These are phyloP conservation scores for Scheffersomyces lignicola DNA, from an alignment of 1,139 yeast species.

Conservation along the genomic window DNA sequence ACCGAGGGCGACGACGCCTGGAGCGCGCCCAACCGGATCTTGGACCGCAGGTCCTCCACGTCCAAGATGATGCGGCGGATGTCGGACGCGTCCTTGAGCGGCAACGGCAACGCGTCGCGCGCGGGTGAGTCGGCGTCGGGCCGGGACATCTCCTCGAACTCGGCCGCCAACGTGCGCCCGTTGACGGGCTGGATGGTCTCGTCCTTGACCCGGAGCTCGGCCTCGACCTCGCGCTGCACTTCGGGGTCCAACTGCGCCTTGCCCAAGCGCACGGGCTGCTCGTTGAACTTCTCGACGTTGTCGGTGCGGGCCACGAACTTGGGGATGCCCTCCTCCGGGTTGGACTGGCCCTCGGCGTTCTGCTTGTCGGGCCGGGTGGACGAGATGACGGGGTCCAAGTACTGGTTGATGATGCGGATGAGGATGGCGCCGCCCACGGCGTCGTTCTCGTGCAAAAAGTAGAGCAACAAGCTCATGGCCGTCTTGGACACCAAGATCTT, in stretches of 20 bases:
- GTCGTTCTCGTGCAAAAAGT: constrained; percentile 89
- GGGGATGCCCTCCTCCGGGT: constrained; percentile 65
- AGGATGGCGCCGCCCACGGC: constrained; percentile 88
- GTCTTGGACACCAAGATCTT: constrained; percentile 78
- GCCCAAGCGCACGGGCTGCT: constrained; percentile 78
- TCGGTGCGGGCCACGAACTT: constrained; percentile 51
- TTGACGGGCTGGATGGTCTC: constrained; percentile 43
- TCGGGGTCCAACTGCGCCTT: constrained; percentile 84
- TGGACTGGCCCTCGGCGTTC: constrained; percentile 47
- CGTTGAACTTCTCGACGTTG: constrained; percentile 60
- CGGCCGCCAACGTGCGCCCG: constrained; percentile 47
- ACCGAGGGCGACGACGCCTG: constrained; percentile 91
- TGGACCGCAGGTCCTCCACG: constrained; percentile 79
- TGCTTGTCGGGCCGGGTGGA: constrained; percentile 48
- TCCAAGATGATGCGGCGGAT: constrained; percentile 73
- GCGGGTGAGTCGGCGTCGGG: constrained; percentile 68
- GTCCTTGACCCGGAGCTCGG: constrained; percentile 78
- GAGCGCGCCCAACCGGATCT: constrained; percentile 57
- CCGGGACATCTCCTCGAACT: constrained; percentile 49
- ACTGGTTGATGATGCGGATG: constrained; percentile 82
- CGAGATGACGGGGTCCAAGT: constrained; percentile 68
- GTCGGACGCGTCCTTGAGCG: constrained; percentile 77
- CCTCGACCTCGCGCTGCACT: constrained; percentile 78
- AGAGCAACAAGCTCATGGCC: constrained; percentile 77
- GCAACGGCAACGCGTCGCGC: constrained; percentile 77